Evolutionary conservation across 371 early-diverging fungal species (phyloP), one percentile per base, ranked within the genome.

Genomic region (Mortierella sp.): DNA sequence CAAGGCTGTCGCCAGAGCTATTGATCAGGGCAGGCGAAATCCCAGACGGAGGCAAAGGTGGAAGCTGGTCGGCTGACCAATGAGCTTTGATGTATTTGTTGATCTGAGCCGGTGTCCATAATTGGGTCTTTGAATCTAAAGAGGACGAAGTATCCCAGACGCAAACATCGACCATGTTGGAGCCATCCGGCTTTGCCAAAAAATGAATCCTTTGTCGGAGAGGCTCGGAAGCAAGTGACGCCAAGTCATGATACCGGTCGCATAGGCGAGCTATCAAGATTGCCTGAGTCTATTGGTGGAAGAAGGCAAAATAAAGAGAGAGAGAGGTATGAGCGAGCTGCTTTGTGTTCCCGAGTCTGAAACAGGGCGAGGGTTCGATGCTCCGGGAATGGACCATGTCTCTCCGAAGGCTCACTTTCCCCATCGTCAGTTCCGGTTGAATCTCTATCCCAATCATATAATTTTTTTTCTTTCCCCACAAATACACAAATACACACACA

Each of bases 131-230:
- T 25, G 15, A 16, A 4, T 28, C 30, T 16, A 21, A 7, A 5
- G 60, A 48, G 11, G 45, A 28, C 19, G 61, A 43, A 1, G 66
- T 18, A 16, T 71, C 76, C 76, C 76, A 76, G 45, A 67, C 56
- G 19, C 62, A 64, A 47, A 76, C 68, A 0, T 76, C 68, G 16
- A 60, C 26, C 14, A 76, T 63, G 26, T 76, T 76, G 23, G 76
- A 76, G 1, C 72, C 64, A 12, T 76, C 76, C 9, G 76, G 64
- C 28, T 57, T 67, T 21, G 68, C 58, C 29, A 76, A 25, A 26
- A 76, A 76, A 21, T 76, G 76, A 44, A 76, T 64, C 45, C 76
- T 67, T 23, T 76, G 76, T 64, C 61, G 66, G 46, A 76, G 62
- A 3, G 70, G 52, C 18, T 76, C 76, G 26, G 76, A 71, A 12